phyloP scores from a whole-genome alignment of 164 flowering plant species.

The Tinospora cordifolia region DNA sequence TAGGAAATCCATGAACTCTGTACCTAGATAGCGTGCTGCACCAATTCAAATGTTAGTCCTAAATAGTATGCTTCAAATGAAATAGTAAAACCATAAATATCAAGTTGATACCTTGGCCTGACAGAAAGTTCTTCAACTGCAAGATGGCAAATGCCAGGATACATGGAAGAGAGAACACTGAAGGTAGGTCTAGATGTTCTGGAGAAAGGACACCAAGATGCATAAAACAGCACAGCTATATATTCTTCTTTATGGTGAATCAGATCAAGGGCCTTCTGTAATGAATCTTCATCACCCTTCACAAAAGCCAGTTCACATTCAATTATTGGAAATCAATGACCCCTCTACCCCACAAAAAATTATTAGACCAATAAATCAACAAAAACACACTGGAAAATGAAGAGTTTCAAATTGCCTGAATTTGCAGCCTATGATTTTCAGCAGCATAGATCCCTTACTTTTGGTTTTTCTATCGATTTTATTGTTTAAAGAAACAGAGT shows the following conservation, averaged over 20 bases:
- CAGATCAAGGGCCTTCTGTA: constrained; percentile 57
- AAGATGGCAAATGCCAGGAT: constrained; percentile 75
- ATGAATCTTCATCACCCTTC: constrained; percentile 75
- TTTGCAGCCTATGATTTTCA: too few species aligned
- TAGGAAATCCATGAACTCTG: constrained; percentile 95
- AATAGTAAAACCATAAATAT: constrained; percentile 1
- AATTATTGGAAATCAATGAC: background rate
- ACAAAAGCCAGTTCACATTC: constrained; percentile 18
- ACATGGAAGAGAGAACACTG: constrained; percentile 48
- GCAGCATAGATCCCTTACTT: too few species aligned
- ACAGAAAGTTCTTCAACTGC: constrained; percentile 81
- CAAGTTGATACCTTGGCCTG: constrained; percentile 63
- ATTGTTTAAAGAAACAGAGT: too few species aligned
- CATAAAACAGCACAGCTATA: constrained; percentile 82
- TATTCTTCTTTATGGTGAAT: constrained; percentile 45
- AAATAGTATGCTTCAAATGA: constrained; percentile 1
- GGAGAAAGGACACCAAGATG: constrained; percentile 97
- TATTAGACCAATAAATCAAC: background rate
- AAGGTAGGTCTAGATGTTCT: constrained; percentile 51
- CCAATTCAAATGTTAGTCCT: constrained; percentile 10
- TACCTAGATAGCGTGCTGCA: constrained; percentile 76
- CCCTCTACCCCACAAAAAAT: background rate
- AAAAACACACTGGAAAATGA: background rate
- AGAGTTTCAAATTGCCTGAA: too few species aligned
- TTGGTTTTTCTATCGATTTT: too few species aligned